A percentile compares a stretch with the other conserved stretches of the same genome.
Conservation (phyloP, 805 yeast genomes). For the Ogataea naganishii region DNA sequence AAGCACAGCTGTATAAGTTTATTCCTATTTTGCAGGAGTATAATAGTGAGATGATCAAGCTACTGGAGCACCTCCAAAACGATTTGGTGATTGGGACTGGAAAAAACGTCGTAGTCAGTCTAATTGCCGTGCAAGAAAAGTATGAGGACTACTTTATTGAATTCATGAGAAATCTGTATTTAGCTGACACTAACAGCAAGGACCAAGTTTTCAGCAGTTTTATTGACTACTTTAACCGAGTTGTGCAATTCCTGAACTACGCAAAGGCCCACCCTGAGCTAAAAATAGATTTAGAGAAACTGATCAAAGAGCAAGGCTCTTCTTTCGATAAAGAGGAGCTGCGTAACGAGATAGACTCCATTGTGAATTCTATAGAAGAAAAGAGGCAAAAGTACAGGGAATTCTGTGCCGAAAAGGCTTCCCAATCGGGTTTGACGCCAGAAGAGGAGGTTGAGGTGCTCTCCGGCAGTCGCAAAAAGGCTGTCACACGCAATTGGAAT, state of each 20-base stretch:
- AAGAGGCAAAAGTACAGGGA: conserved; percentile 32
- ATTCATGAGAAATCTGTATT: conserved; percentile 75
- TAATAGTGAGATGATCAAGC: conserved; percentile 52
- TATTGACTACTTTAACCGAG: conserved; percentile 63
- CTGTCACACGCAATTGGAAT: conserved; percentile 33
- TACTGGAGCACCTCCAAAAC: conserved; percentile 41
- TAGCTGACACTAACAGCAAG: conserved; percentile 49
- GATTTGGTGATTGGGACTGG: conserved; percentile 37
- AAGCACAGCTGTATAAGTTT: conserved; percentile 58
- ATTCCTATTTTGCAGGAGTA: conserved; percentile 57
- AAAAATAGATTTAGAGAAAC: conserved; percentile 34
- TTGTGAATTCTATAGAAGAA: conserved; percentile 27
- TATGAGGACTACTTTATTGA: conserved; percentile 67
- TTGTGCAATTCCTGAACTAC: conserved; percentile 52
- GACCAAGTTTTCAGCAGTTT: conserved; percentile 55
- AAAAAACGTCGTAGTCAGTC: conserved; percentile 56
- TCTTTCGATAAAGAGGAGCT: conserved; percentile 22
- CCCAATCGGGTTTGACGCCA: conserved; percentile 2
- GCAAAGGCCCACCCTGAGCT: conserved; percentile 40
- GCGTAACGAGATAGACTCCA: conserved; percentile 28
- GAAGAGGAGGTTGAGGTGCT: conserved; percentile 13
- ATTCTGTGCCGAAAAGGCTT: conserved; percentile 13
- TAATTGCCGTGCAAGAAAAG: conserved; percentile 55
- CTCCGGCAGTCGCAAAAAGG: conserved; percentile 14
- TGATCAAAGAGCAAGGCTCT: conserved; percentile 15